Evolutionary conservation across 805 yeast genomes (phyloP).

Genomic region (Kregervanrija pseudodelftensis): DNA sequence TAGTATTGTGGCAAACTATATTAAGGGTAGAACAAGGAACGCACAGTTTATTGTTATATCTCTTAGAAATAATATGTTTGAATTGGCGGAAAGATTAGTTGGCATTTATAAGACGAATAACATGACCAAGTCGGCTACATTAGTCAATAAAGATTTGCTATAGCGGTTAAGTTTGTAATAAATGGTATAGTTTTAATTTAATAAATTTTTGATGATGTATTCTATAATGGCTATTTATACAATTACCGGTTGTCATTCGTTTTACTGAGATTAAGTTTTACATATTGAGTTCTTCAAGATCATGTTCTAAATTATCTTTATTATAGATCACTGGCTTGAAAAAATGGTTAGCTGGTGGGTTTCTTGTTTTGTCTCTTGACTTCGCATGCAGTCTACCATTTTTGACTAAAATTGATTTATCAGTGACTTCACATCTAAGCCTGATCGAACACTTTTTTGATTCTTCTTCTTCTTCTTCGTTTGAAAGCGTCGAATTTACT

Average conservation of each 20-base stretch:
- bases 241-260: not conserved
- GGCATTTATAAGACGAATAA: constrained; percentile 93
- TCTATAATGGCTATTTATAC: not conserved
- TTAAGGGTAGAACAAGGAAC: constrained; percentile 89
- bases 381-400: not conserved
- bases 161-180: constrained; percentile 1
- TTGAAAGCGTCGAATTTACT: not conserved
- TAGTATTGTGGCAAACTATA: constrained; percentile 94
- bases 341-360: constrained; percentile 10
- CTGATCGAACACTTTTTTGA: not conserved
- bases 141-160: constrained; percentile 53
- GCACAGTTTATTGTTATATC: constrained; percentile 97
- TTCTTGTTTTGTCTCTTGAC: not conserved
- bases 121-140: constrained; percentile 79
- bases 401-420: constrained; percentile 8
- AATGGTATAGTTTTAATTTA: not conserved
- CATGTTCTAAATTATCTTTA: constrained; percentile 3
- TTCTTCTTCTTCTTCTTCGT: constrained; percentile 6
- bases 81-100: constrained; percentile 85
- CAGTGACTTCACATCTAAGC: constrained; percentile 15
- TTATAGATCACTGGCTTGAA: constrained; percentile 10
- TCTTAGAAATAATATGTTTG: constrained; percentile 95
- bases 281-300: constrained; percentile 7
- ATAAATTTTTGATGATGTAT: not conserved
- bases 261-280: not conserved